Conservation (phyloP, 1,284 basidiomycete species). For the Vanrija sp. region DNA sequence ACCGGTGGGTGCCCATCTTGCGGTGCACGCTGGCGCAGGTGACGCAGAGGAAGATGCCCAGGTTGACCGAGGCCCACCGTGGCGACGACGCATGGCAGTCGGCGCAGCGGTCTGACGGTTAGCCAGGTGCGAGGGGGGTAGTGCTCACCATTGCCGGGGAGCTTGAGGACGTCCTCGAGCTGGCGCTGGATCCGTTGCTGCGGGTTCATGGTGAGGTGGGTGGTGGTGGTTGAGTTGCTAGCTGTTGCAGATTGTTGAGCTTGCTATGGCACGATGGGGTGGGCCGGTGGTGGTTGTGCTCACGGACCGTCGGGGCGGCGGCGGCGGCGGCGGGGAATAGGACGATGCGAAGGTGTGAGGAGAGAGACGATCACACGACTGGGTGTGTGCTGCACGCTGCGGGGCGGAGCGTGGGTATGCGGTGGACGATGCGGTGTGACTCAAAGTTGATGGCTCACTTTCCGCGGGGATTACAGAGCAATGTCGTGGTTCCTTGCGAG, state of each 20-base stretch:
- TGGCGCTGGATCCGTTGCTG: slow-evolving; percentile 42
- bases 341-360: no score
- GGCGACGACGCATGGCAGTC: slow-evolving; percentile 44
- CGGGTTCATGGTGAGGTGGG: slow-evolving; percentile 13
- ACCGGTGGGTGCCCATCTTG: slow-evolving; percentile 47
- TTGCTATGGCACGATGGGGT: neutral
- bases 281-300: no score
- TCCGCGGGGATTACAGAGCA: no score
- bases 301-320: no score
- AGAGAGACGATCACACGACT: no score
- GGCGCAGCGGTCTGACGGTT: slow-evolving; percentile 39
- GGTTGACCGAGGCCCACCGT: slow-evolving; percentile 46
- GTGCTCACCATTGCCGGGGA: slow-evolving; percentile 45
- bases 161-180: slow-evolving; percentile 42
- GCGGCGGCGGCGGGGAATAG: no score
- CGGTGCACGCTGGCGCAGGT: slow-evolving; percentile 43
- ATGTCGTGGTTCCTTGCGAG: no score
- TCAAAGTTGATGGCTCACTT: no score
- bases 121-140: neutral
- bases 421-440: no score
- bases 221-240: slow-evolving; percentile 10
- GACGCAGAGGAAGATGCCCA: slow-evolving; percentile 45
- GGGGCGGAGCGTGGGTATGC: no score
- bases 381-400: no score
- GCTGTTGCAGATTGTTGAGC: neutral